Evolutionary conservation across 2,329 filamentous ascomycete species (phyloP), one percentile per base, ranked within the genome.

Genomic region (Zasmidium cellare): DNA sequence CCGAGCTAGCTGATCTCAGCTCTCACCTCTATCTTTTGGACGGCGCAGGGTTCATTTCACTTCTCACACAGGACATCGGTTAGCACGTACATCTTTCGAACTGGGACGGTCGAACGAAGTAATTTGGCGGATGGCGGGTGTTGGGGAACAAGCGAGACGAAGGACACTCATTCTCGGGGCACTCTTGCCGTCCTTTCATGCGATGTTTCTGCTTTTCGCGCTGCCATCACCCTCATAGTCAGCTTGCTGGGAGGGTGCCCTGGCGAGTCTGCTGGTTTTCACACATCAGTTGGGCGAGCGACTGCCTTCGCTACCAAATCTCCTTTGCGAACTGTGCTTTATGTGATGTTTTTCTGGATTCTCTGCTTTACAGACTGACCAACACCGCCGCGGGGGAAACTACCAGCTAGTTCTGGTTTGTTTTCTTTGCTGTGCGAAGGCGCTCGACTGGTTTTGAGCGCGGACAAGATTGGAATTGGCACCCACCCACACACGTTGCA

Each of bases 401-500:
- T 35, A 7, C n/a, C 35, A 41, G 35, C 35, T 41, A 41, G 35
- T n/a, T 41, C 35, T 44, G 38, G 51, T 41, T 28, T 23, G 46
- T 25, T n/a, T n/a, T 35, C 23, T 41, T 22, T 46, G 23, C 35
- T 45, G 41, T 48, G 49, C 55, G 49, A 57, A 57, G 55, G 35
- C 48, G 49, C 41, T 52, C 23, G 24, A 28, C 35, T 41, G 35
- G 35, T 9, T 41, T 41, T n/a, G 35, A 38, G 55, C 44, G 49
- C 28, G 31, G 41, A 44, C n/a, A 56, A 47, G 51, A 41, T 28
- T 22, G 23, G 22, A 51, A 48, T 53, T 57, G 55, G 49, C 55
- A 57, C 49, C 35, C 48, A n/a, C n/a, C n/a, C n/a, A n/a, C n/a
- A 57, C 48, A 57, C 48, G 49, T 49, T 57, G 49, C 23, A 41